Conservation (phyloP, 73 alveolate species). For the Breviolum minutum region DNA sequence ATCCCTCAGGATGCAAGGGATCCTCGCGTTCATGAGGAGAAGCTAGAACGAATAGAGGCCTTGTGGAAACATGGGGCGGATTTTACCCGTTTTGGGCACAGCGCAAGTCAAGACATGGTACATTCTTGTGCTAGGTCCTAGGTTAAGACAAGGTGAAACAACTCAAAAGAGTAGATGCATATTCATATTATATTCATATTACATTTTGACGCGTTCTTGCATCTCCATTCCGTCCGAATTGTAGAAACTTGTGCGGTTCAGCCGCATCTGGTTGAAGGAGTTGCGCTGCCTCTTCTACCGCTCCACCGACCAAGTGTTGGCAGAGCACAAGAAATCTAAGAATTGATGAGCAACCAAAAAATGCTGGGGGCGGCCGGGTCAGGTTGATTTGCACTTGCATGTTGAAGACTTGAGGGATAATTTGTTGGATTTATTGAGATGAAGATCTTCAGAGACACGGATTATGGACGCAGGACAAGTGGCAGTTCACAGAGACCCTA, state of each 20-base stretch:
- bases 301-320: constrained; percentile 24
- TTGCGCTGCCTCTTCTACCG: constrained; percentile 39
- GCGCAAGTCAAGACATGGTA: background rate
- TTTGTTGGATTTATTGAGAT: too few relatives aligned
- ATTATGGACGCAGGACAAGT: background rate
- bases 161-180: too few relatives aligned
- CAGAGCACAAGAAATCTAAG: background rate
- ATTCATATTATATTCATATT: background rate
- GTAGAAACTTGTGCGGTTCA: background rate
- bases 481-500: background rate
- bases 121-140: background rate
- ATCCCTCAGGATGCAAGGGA: constrained; percentile 59
- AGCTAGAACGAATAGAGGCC: constrained; percentile 67
- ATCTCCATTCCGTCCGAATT: too few relatives aligned
- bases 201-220: background rate
- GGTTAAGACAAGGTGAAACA: too few relatives aligned
- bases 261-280: constrained; percentile 2
- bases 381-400: background rate
- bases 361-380: background rate
- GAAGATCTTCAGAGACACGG: too few relatives aligned
- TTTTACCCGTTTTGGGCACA: background rate
- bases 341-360: background rate
- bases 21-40: constrained; percentile 76
- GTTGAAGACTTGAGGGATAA: background rate
- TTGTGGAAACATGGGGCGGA: background rate